Percentiles rank a stretch among this genome's conserved stretches.
Conservation (phyloP, 2,329 filamentous ascomycete genomes). For the Talaromyces albobiverticillius region DNA sequence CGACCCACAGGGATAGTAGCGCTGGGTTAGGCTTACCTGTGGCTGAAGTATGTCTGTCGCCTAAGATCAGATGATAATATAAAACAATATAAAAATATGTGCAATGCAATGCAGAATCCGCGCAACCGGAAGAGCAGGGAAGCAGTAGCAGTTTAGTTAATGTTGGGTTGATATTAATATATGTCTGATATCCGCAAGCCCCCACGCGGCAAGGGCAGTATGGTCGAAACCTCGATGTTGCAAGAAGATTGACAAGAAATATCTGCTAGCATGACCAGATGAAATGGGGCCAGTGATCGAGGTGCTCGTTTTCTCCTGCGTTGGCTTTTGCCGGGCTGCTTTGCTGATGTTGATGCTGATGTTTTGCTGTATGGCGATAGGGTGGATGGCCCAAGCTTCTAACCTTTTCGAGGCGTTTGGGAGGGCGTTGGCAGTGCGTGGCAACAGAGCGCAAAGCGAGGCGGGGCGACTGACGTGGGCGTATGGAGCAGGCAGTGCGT, state of each 20-base stretch:
- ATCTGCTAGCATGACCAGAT: not conserved
- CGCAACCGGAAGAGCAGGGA: not conserved
- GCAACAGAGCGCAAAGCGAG: not conserved
- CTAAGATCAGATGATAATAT: too few relatives aligned
- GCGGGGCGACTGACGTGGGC: not conserved
- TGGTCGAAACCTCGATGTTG: not conserved
- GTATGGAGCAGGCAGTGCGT: not conserved
- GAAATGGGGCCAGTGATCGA: not conserved
- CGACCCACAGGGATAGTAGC: slow-evolving; percentile 2
- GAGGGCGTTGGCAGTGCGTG: slow-evolving; percentile 9
- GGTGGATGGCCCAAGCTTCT: slow-evolving; percentile 2
- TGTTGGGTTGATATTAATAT: not conserved
- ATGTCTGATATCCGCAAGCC: not conserved
- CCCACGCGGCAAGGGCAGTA: not conserved
- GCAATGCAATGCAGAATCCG: not conserved
- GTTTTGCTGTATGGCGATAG: not conserved
- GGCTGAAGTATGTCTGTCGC: too few relatives aligned
- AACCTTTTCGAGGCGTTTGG: not conserved
- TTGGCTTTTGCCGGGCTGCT: not conserved
- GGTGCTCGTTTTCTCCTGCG: not conserved
- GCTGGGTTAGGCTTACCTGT: not conserved
- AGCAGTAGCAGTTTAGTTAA: too few relatives aligned
- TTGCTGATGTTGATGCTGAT: not conserved
- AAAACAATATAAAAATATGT: not conserved
- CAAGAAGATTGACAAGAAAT: too few relatives aligned